A percentile compares a stretch with the other conserved stretches of the same genome.
Evolutionary conservation across 176 grass and related monocot species (phyloP).

Genomic region (maize (Zea mays)): DNA sequence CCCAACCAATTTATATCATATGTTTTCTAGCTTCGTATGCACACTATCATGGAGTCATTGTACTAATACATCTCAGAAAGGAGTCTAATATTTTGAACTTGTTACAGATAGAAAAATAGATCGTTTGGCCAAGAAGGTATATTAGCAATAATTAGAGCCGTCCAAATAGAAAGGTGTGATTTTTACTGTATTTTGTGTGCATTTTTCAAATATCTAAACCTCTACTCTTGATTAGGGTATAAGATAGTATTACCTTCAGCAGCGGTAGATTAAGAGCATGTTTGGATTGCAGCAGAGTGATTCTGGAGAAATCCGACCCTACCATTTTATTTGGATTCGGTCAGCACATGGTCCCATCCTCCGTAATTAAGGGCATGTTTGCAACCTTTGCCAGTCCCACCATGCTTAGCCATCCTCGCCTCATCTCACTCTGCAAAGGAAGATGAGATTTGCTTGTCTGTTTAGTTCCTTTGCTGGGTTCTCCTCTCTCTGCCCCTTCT

Average conservation of each 20-base stretch:
- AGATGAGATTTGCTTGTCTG: no score
- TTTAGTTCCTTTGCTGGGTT: no score
- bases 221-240: neutral
- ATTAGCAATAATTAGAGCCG: neutral
- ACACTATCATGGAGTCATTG: neutral
- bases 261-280: neutral
- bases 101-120: neutral
- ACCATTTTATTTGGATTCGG: neutral
- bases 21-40: neutral
- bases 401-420: no score
- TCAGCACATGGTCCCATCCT: neutral
- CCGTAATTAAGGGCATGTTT: neutral
- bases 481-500: neutral
- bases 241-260: neutral
- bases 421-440: no score
- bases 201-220: neutral
- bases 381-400: neutral
- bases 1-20: neutral
- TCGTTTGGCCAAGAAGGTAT: neutral
- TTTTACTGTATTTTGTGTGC: neutral
- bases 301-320: neutral
- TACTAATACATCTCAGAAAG: neutral
- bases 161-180: neutral
- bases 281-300: neutral
- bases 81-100: conserved; percentile 4